Evolutionary conservation across 768 basidiomycete genomes (phyloP), one percentile per base, ranked within the genome.

Genomic region (Boletus subcaerulescens): DNA sequence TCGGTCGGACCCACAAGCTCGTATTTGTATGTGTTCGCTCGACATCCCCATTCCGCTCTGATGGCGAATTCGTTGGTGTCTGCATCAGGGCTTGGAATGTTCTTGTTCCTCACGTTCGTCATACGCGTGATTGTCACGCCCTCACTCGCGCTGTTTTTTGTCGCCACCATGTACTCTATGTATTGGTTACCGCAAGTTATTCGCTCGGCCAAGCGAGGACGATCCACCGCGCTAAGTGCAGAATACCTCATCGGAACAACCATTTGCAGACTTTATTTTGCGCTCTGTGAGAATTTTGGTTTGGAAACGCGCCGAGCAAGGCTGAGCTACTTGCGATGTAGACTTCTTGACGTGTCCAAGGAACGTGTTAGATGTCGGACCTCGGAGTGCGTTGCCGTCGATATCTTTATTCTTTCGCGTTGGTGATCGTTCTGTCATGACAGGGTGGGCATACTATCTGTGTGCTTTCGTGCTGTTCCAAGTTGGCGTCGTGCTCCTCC

Each of bases 121-220:
- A 82, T 93, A 59, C 84, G 89, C 35, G 78, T 93, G 46, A 83
- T 91, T 49, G 62, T 89, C 62, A 83, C 84, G 20, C 82, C 87
- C 2, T 78, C 80, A 0, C 73, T 91, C 42, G 80, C 86, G 9
- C 75, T 90, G 61, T 59, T 86, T 17, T 83, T 89, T 59, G 78
- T 94, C 33, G 80, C 76, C 11, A 66, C 75, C 26, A 79, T 91
- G 52, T 93, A 95, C 69, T 87, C 86, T 7, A 78, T 78, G 55
- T 85, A 94, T 63, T 97, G 93, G 93, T 60, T 87, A 5, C 86
- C 91, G 4, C 93, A 95, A 70, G 91, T 97, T 45, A 75, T 86
- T 50, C 79, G 93, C 22, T 89, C 91, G 15, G 83, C 79, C 15
- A 79, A 80, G 20, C 80, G 89, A 22, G 88, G 86, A 10, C 78